Conservation (phyloP, 345 rosid species). For the Microthlaspi erraticum region DNA sequence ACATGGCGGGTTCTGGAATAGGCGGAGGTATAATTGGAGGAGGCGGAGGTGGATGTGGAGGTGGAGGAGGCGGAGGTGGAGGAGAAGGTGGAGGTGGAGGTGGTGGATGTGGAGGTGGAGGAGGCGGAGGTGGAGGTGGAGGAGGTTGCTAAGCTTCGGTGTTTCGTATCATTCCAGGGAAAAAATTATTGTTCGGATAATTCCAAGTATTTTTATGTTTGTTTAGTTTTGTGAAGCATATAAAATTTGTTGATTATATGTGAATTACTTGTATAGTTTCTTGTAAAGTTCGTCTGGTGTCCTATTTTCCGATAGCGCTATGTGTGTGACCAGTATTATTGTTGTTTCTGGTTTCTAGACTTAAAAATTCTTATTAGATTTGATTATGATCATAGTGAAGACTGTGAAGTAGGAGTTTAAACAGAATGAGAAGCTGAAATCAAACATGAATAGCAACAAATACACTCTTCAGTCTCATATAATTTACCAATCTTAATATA, state of each 20-base stretch:
- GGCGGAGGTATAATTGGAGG: no score
- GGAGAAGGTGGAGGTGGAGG: background rate
- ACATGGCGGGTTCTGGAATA: background rate
- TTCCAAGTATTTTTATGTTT: background rate
- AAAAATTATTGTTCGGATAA: background rate
- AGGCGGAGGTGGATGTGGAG: no score
- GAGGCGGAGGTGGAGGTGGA: background rate
- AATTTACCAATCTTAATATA: no score
- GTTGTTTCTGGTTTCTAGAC: no score
- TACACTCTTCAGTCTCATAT: no score
- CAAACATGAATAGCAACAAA: no score
- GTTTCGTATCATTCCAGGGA: background rate
- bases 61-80: slow-evolving; percentile 20
- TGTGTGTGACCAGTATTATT: slow-evolving; percentile 7
- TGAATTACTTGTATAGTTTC: slow-evolving; percentile 3
- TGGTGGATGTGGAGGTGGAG: background rate
- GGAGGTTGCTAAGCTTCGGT: slow-evolving; percentile 26
- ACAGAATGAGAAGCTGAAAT: no score
- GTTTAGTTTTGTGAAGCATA: background rate
- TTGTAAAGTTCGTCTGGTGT: slow-evolving; percentile 10
- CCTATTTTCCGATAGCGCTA: background rate
- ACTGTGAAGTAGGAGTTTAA: no score
- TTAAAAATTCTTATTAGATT: no score
- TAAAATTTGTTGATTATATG: slow-evolving; percentile 17
- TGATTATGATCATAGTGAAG: no score